These are phyloP conservation scores for Alternaria gansuensis DNA, from an alignment of 2,329 filamentous ascomycete genomes.

Conservation along the genomic window DNA sequence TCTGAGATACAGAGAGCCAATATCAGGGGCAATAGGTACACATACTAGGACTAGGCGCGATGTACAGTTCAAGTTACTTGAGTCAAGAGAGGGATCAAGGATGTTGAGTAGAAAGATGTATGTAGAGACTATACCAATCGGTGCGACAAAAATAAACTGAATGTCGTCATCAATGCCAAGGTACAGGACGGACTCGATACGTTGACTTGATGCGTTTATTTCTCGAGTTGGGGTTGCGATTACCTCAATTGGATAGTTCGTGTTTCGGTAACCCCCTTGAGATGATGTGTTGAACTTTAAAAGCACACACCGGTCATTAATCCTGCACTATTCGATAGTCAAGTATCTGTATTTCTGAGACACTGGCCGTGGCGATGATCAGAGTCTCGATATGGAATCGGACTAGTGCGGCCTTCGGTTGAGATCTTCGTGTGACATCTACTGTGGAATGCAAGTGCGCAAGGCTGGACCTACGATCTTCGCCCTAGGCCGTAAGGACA, in stretches of 20 bases:
- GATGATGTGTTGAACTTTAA: slow-evolving; percentile 1
- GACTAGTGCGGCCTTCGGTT: background rate
- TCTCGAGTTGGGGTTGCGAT: background rate
- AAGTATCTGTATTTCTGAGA: background rate
- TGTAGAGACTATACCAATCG: background rate
- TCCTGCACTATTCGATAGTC: slow-evolving; percentile 1
- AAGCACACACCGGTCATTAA: background rate
- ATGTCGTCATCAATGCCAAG: background rate
- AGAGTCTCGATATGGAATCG: background rate
- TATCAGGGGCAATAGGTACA: background rate
- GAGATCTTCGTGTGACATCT: slow-evolving; percentile 1
- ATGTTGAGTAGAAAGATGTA: background rate
- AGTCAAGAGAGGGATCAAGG: background rate
- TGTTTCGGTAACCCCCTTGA: background rate
- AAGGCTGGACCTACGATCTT: background rate
- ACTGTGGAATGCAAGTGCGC: background rate
- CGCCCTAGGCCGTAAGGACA: background rate
- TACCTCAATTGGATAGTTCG: background rate
- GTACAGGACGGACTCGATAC: background rate
- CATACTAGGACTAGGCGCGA: background rate
- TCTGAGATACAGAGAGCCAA: background rate
- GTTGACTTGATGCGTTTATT: background rate
- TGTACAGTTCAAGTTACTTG: background rate
- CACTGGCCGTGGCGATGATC: background rate
- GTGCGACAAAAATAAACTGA: background rate